A percentile compares a stretch with the other conserved stretches of the same genome.
Evolutionary conservation across 768 basidiomycete species (phyloP).

Genomic region (Leucocoprinus sp.): DNA sequence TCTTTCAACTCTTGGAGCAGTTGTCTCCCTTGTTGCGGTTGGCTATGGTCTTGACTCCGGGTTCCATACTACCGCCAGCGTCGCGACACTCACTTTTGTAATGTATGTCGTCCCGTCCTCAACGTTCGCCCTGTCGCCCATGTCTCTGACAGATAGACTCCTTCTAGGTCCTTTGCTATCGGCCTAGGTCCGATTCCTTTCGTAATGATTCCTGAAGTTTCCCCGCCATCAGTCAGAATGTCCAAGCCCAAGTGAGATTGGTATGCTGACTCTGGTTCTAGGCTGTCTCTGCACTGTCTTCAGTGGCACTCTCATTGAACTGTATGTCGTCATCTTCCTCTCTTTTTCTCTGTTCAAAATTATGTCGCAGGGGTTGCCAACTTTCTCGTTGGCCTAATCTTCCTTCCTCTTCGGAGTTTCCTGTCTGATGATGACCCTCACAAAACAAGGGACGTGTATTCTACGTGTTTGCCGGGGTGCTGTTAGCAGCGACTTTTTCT

Average conservation of each 20-base stretch:
- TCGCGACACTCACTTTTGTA: constrained; percentile 73
- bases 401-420: constrained; percentile 74
- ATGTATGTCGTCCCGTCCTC: constrained; percentile 40
- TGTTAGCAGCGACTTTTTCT: constrained; percentile 32
- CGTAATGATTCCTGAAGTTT: constrained; percentile 85
- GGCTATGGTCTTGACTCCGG: constrained; percentile 65
- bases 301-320: constrained; percentile 64
- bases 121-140: neutral
- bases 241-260: neutral
- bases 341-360: neutral
- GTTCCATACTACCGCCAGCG: constrained; percentile 52
- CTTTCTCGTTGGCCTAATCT: constrained; percentile 76
- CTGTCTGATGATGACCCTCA: constrained; percentile 52
- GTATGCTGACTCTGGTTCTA: constrained; percentile 19
- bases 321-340: no score
- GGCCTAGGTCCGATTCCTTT: constrained; percentile 93
- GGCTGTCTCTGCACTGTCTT: constrained; percentile 78
- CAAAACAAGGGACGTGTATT: constrained; percentile 84
- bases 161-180: constrained; percentile 68
- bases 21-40: constrained; percentile 56
- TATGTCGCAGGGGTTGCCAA: constrained; percentile 66
- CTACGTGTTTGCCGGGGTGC: constrained; percentile 65
- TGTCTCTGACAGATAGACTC: constrained; percentile 1
- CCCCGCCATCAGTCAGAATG: constrained; percentile 60
- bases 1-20: constrained; percentile 57